Evolutionary conservation across 1,284 basidiomycete genomes (phyloP), one percentile per base, ranked within the genome.

Genomic region (Cutaneotrichosporon daszewskae): DNA sequence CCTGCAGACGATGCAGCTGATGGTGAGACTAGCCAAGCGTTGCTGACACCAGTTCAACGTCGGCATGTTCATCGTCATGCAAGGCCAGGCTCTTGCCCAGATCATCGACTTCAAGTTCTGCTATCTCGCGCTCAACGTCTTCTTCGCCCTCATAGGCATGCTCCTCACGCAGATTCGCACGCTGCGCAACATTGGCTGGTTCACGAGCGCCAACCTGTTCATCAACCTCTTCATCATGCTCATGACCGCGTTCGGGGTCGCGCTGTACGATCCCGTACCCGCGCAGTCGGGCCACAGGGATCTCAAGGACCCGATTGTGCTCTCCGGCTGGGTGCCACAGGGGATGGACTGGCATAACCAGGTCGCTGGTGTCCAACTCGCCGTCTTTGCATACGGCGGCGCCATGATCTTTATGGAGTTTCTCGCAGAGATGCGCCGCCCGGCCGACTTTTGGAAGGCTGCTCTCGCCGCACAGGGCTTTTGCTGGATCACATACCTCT

Each of bases 381-480:
- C 81, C 64, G 80, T 82, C 6, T 71, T 69, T 34, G 60, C 61
- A 4, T 64, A 79, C 46, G 77, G 79, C 32, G 80, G 80, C 29
- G 74, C 79, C 0, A 73, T 74, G 70, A 69, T 76, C 24, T 73
- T 72, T 41, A 65, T 76, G 9, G 79, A 82, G 59, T 77, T 83
- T 59, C 77, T 84, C 75, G 75, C 79, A 1, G 82, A 84, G 62
- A 84, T 84, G 82, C 73, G 76, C n/a, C 74, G 80, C 3, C 82
- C 82, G 0, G 77, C 78, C 75, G 82, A 84, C 60, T 84, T 84
- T 55, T 83, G 80, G 78, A 83, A 83, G 59, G 80, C 76, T 24
- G 81, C 82, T 76, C 70, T 75, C 35, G 62, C 66, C 25, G 78
- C 79, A 0, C 80, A 84, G 55, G 34, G 72, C 3, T 62, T 84